Base-by-base conservation (phyloP, 2,329 filamentous ascomycete species). In the Verticillium alfalfae region DNA sequence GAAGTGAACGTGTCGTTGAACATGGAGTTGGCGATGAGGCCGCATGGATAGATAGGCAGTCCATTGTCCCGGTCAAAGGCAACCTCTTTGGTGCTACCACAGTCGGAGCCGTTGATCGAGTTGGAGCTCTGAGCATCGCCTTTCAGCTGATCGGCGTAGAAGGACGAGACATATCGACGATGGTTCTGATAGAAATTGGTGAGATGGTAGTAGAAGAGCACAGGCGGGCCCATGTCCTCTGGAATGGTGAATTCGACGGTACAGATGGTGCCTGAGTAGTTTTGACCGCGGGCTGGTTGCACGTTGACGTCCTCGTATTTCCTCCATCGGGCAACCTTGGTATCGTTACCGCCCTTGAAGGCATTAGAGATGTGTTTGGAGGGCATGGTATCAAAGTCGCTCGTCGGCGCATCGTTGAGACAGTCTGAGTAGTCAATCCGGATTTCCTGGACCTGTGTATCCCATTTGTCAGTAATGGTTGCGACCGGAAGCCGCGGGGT, bases 101-200 rank as follows among this genome's bases (percentile, higher is more conserved):
- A 97, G 63, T 88, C 84, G 45, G 92, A 89, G 37, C 77, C 77
- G 37, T 82, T 76, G 67, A 98, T 90, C 2, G 84, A 83, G 39
- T 67, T 68, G 62, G 82, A 84, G 37, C 80, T 79, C 18, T 90
- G 83, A 12, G 81, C 82, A 6, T 87, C 80, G 56, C 93, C 95
- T 67, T 89, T 78, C 60, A 99, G 81, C 76, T 99, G 95, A 59
- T 91, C 82, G 62, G 88, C 84, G 71, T 93, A 90, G 70, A 96
- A 90, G 1, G 92, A 96, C 72, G 92, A 91, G 64, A 97, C 95
- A 69, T 99, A 99, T 75, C 94, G 89, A 67, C 95, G 90, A 73
- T 99, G 95, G 73, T 99, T 99, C 77, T 99, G 95, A 80, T 98
- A 98, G 79, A 99, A 99, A 78, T 98, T 97, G 62, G 92, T 94